Evolutionary conservation across 2,329 filamentous ascomycete species (phyloP).

Genomic region (Colletotrichum eremochloae): DNA sequence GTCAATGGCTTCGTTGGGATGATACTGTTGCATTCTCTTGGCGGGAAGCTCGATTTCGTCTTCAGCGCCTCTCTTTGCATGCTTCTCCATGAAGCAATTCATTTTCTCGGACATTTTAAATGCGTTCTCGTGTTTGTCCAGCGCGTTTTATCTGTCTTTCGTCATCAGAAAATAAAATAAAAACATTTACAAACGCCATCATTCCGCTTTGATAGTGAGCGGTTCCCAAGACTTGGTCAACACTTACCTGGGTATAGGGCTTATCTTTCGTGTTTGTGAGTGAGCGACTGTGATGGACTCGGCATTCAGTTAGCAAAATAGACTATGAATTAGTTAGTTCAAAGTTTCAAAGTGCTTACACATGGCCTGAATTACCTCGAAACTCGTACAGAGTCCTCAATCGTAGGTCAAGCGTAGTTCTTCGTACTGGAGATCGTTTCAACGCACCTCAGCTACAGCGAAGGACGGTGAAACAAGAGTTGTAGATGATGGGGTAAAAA

Average conservation of each 20-base stretch:
- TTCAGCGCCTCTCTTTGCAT: background rate
- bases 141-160: background rate
- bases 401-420: background rate
- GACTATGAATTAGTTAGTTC: background rate
- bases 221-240: too few relatives aligned
- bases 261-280: background rate
- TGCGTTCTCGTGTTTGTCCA: background rate
- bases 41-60: background rate
- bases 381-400: background rate
- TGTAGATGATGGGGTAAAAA: background rate
- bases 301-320: background rate
- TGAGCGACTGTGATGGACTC: background rate
- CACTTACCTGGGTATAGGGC: background rate
- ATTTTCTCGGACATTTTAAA: background rate
- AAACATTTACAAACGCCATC: background rate
- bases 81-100: background rate
- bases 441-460: background rate
- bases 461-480: background rate
- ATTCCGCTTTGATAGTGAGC: background rate
- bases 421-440: background rate
- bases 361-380: background rate
- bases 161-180: background rate
- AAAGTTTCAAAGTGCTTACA: background rate
- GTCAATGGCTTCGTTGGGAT: background rate
- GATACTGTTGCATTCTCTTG: background rate